Base-by-base conservation (phyloP, 257 asterid genomes). In the Rauvolfia tetraphylla region DNA sequence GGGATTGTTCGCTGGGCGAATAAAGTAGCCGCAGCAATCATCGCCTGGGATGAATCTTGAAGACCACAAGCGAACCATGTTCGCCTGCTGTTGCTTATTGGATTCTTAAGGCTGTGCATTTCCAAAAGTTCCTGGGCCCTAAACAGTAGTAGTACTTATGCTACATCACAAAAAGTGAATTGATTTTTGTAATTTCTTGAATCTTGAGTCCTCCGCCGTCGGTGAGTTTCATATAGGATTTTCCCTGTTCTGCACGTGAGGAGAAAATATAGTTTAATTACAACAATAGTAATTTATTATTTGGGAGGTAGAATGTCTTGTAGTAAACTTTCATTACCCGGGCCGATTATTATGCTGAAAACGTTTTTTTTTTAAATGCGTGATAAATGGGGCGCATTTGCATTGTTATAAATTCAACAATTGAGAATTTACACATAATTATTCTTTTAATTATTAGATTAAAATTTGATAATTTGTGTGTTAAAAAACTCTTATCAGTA, bases 21-120 rank as follows among this genome's bases (percentile, higher is more conserved):
- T 62, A 31, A 62, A 62, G 68, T 34, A 34, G 70, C 15, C 9
- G 15, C 1, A 36, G 22, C 25, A 36, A 65, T 65, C 27, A 65
- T 65, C 48, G 18, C 70, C 48, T 65, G 70, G 18, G 70, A 15
- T 15, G 70, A 65, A 34, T 65, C 70, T 65, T 46, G 27, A 34
- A 18, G 46, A 5, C 27, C 25, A 15, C 23, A 23, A 34, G 25
- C 42, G 7, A 33, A 33, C 67, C 36, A 31, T 62, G 68, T 29
- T 11, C 15, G 42, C 18, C 41, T 27, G 22, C 29, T 39, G 0
- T 56, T n/a, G 31, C 13, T 10, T 58, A 25, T n/a, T 58, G 65
- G 65, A 58, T 25, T 58, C 65, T 49, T 49, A 3, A 3, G 54
- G 54, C 49, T 14, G 14, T 44, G 54, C 54, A 49, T 13, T 49